phyloP scores from a whole-genome alignment of 495 filamentous ascomycete species.

The Hyaloscypha bicolor region DNA sequence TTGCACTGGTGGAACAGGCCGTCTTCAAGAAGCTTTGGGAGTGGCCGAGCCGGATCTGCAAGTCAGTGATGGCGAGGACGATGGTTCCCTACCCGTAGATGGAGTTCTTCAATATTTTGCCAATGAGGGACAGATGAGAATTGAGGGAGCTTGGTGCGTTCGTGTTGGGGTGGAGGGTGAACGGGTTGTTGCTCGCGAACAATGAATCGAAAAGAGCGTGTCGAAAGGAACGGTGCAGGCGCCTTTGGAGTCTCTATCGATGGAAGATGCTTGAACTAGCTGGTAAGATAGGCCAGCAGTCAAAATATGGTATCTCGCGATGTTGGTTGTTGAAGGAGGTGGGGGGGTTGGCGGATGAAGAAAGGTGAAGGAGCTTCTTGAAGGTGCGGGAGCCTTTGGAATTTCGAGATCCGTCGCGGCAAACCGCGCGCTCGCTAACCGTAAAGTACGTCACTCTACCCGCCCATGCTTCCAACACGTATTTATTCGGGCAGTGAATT shows the following conservation, averaged over 20 bases:
- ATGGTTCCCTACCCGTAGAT: slow-evolving; percentile 11
- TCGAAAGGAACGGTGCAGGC: slow-evolving; percentile 37
- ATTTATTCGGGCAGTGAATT: not conserved
- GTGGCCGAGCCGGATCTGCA: slow-evolving; percentile 14
- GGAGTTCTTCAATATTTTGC: not conserved
- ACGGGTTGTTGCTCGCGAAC: slow-evolving; percentile 3
- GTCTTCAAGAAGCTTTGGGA: not conserved
- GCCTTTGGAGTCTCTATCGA: slow-evolving; percentile 28
- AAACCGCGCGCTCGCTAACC: slow-evolving; percentile 5
- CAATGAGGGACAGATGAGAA: slow-evolving; percentile 2
- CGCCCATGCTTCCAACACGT: slow-evolving; percentile 3
- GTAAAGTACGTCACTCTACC: slow-evolving; percentile 15
- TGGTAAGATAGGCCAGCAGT: slow-evolving; percentile 19
- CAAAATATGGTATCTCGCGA: slow-evolving; percentile 13
- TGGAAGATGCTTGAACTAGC: slow-evolving; percentile 15
- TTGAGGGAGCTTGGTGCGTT: slow-evolving; percentile 6
- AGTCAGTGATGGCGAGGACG: slow-evolving; percentile 9
- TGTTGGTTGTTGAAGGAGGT: slow-evolving; percentile 17
- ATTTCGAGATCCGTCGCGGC: slow-evolving; percentile 17
- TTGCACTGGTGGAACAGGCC: slow-evolving; percentile 6
- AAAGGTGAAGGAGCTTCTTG: slow-evolving; percentile 16
- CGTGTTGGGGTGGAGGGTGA: slow-evolving; percentile 4
- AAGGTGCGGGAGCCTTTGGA: not conserved
- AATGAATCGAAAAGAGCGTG: slow-evolving; percentile 31
- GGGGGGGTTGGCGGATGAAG: slow-evolving; percentile 13